Conservation (phyloP, 768 basidiomycete genomes). For the Leccinum subgranulosum region DNA sequence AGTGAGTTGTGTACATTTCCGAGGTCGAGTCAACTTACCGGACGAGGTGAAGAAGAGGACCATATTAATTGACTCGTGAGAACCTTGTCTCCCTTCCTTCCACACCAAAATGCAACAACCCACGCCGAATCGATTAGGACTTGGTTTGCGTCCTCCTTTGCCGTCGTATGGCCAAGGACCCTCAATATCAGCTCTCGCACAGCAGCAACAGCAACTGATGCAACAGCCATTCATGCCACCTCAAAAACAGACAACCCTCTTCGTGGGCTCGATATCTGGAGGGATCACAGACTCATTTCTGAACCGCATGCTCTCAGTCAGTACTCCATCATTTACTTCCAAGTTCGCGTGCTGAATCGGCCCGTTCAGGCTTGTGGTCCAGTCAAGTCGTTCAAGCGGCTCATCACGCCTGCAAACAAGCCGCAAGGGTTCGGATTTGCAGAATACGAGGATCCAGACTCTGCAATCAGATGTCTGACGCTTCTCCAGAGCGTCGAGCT, state of each 20-base stretch:
- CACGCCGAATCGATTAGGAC: conserved; percentile 71
- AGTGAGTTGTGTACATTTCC: background rate
- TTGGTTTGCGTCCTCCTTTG: conserved; percentile 85
- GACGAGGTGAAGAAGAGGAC: conserved; percentile 63
- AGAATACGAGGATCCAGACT: conserved; percentile 91
- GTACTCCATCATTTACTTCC: conserved; percentile 21
- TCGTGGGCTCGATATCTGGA: conserved; percentile 94
- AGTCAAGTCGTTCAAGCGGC: conserved; percentile 86
- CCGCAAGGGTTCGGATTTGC: conserved; percentile 98
- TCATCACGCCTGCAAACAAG: conserved; percentile 89
- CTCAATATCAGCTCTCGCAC: conserved; percentile 87
- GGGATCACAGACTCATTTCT: conserved; percentile 84
- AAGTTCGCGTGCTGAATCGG: background rate
- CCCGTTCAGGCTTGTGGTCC: conserved; percentile 77
- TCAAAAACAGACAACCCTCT: conserved; percentile 75
- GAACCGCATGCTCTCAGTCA: conserved; percentile 71
- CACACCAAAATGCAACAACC: conserved; percentile 59
- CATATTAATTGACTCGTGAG: conserved; percentile 34
- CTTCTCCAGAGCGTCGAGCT: conserved; percentile 63
- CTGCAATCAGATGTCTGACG: conserved; percentile 72
- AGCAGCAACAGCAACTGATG: conserved; percentile 62
- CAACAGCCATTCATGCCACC: conserved; percentile 64
- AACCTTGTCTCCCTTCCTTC: background rate
- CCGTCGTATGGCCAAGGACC: conserved; percentile 88
- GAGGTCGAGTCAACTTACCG: conserved; percentile 25